phyloP scores from a whole-genome alignment of 2,329 filamentous ascomycete genomes.

The Rutstroemia sydowiana region DNA sequence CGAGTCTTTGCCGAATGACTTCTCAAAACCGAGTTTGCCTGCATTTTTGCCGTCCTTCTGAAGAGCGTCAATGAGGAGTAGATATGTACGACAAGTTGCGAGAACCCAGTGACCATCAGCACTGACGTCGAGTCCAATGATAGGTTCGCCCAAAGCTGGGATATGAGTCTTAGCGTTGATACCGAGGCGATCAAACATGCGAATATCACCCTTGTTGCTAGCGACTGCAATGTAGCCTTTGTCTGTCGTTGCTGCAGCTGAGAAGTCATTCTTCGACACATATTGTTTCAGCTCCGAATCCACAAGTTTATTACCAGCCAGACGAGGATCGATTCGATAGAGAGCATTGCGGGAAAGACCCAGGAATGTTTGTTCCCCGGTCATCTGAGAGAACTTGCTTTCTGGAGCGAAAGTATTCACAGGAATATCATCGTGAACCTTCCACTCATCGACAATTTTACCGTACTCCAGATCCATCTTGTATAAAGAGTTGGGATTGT shows the following conservation, averaged over 20 bases:
- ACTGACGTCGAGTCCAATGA: slow-evolving; percentile 89
- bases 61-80: slow-evolving; percentile 84
- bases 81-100: slow-evolving; percentile 87
- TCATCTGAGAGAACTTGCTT: slow-evolving; percentile 98
- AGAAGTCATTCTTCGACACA: slow-evolving; percentile 94
- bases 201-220: slow-evolving; percentile 95
- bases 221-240: slow-evolving; percentile 96
- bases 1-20: slow-evolving; percentile 80
- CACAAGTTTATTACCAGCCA: slow-evolving; percentile 86
- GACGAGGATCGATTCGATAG: slow-evolving; percentile 86
- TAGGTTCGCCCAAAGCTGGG: slow-evolving; percentile 88
- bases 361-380: slow-evolving; percentile 86
- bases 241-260: slow-evolving; percentile 85
- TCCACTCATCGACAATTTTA: slow-evolving; percentile 98
- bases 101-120: slow-evolving; percentile 95
- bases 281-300: slow-evolving; percentile 94
- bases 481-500: slow-evolving; percentile 85
- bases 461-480: slow-evolving; percentile 98
- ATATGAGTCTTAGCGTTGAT: slow-evolving; percentile 98
- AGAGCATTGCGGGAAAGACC: slow-evolving; percentile 89
- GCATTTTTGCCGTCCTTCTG: slow-evolving; percentile 94
- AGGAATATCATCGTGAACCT: slow-evolving; percentile 91
- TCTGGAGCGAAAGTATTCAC: slow-evolving; percentile 89
- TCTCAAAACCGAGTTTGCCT: slow-evolving; percentile 96
- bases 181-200: slow-evolving; percentile 90